Conservation (phyloP, 306 rosid species). For the Rubus idaeus region DNA sequence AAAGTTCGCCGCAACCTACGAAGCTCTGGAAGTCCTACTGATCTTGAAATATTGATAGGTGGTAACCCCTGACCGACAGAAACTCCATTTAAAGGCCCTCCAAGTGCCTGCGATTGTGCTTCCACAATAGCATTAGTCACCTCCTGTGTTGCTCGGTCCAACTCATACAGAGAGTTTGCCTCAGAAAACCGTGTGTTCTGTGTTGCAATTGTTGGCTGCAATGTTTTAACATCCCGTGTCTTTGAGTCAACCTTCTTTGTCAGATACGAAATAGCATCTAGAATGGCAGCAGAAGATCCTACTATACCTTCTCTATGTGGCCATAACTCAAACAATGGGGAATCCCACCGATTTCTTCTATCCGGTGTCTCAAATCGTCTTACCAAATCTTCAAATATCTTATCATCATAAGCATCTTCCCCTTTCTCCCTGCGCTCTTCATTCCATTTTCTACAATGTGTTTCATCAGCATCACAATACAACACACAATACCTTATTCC, state of each 20-base stretch:
- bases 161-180: conserved; percentile 79
- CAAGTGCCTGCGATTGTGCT: conserved; percentile 82
- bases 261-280: conserved; percentile 59
- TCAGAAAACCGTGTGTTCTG: conserved; percentile 61
- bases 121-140: conserved; percentile 72
- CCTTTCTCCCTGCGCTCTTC: conserved; percentile 68
- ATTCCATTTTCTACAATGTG: conserved; percentile 74
- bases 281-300: conserved; percentile 54
- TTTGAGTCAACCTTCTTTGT: conserved; percentile 75
- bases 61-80: conserved; percentile 72
- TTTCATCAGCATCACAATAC: conserved; percentile 71
- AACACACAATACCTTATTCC: conserved; percentile 87
- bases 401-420: conserved; percentile 56
- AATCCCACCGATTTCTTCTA: conserved; percentile 91
- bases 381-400: conserved; percentile 73
- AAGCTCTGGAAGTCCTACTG: conserved; percentile 86
- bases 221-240: conserved; percentile 72
- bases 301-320: conserved; percentile 64
- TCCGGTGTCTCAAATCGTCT: conserved; percentile 90
- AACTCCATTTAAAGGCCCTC: conserved; percentile 75
- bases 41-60: conserved; percentile 48
- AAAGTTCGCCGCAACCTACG: conserved; percentile 79
- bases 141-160: conserved; percentile 91
- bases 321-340: conserved; percentile 82
- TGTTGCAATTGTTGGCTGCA: conserved; percentile 95